A percentile compares a stretch with the other conserved stretches of the same genome.
Evolutionary conservation across 2,329 filamentous ascomycete species (phyloP).

Genomic region (Fusarium albidum): DNA sequence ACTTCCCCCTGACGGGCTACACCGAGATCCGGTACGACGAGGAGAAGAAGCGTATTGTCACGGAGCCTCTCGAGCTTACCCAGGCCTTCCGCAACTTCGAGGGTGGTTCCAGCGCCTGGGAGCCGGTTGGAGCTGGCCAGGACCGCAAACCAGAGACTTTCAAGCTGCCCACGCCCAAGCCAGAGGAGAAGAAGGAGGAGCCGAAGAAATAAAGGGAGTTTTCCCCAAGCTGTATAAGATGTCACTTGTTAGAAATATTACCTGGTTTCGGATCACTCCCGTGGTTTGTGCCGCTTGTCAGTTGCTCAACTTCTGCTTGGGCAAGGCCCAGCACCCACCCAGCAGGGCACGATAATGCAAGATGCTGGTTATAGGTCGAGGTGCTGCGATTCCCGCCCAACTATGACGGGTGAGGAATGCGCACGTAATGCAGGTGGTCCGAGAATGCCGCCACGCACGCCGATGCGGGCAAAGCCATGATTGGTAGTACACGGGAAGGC

Average conservation of each 20-base stretch:
- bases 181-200: conserved; percentile 89
- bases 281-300: conserved; percentile 12
- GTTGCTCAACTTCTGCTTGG: conserved; percentile 17
- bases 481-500: conserved; percentile 34
- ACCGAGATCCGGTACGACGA: conserved; percentile 98
- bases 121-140: conserved; percentile 72
- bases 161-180: conserved; percentile 94
- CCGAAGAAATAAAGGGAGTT: conserved; percentile 79
- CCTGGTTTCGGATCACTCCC: conserved; percentile 35
- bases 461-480: conserved; percentile 29
- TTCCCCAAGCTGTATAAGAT: conserved; percentile 44
- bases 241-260: conserved; percentile 44
- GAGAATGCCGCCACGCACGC: conserved; percentile 15
- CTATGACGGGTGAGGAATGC: conserved; percentile 23
- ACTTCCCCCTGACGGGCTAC: conserved; percentile 97
- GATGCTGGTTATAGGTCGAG: background rate
- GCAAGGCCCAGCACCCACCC: conserved; percentile 5
- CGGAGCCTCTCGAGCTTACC: conserved; percentile 95
- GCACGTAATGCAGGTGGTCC: conserved; percentile 28
- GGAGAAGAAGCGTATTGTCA: conserved; percentile 99
- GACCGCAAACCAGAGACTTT: conserved; percentile 86
- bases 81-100: conserved; percentile 99
- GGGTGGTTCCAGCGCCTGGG: conserved; percentile 78
- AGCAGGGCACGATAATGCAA: conserved; percentile 10
- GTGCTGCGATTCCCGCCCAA: conserved; percentile 17